Evolutionary conservation across 2,329 filamentous ascomycete species (phyloP), one percentile per base, ranked within the genome.

Genomic region (Hypoxylon sp.): DNA sequence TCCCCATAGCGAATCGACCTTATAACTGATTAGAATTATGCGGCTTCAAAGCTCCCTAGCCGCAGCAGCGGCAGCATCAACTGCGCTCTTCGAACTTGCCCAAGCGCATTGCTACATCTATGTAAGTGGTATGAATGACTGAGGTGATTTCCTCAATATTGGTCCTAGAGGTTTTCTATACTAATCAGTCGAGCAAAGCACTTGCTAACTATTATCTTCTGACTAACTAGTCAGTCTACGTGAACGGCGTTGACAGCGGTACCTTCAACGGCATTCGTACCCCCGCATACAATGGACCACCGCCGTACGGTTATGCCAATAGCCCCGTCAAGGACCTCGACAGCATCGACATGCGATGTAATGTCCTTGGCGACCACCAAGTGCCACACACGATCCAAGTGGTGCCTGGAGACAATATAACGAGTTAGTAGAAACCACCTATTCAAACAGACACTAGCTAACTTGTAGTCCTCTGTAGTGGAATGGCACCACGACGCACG

Each of bases 291-390:
- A 67, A 67, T 13, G 64, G 59, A 11, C 58, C 64, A 7, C 48
- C 64, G 10, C 64, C 64, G 11, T 58, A 59, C 25, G 59, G 64
- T 10, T 67, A 37, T 22, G 64, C 64, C 46, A 67, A 67, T 20
- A 22, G 64, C 1, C 64, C 64, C 11, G 64, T 67, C 30, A 66
- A 66, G 35, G 64, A 66, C 37, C 53, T 66, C 30, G 64, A 66
- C n/a, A 62, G 58, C 14, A 66, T 66, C 31, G 64, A 66, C 54
- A 53, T 66, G 64, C 58, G 64, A 27, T 66, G 64, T 58, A 66
- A 66, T 22, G 58, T 66, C 20, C 37, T 66, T 2, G 64, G 64
- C 44, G 64, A 66, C 35, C 64, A 62, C 53, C 64, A 66, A 22
- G 64, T 66, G 11, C 58, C 64, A 2, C 58, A 61, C 54, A 66